phyloP scores from a whole-genome alignment of 345 rosid species.

The Eucalyptus curtisii region DNA sequence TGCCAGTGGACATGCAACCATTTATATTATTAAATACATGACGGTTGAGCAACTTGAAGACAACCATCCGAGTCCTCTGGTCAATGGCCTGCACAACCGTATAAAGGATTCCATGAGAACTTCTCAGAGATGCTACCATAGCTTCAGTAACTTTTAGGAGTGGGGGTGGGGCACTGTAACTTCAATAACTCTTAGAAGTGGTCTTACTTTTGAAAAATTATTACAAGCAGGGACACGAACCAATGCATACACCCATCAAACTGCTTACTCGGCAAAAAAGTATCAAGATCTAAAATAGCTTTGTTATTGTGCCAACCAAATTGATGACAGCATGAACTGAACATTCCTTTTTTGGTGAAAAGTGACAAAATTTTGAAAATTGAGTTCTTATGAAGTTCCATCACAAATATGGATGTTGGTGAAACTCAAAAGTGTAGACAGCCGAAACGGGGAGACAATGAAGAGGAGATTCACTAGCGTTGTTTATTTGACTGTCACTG shows the following conservation, averaged over 20 bases:
- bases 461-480: background rate
- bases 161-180: background rate
- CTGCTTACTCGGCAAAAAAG: background rate
- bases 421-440: background rate
- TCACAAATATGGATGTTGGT: background rate
- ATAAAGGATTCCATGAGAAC: background rate
- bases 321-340: background rate
- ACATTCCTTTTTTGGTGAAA: background rate
- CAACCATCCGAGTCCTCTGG: constrained; percentile 30
- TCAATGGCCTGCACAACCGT: constrained; percentile 62
- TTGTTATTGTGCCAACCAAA: background rate
- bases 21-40: no score
- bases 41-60: background rate
- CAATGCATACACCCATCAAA: background rate
- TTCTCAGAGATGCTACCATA: background rate
- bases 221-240: background rate
- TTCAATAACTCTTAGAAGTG: background rate
- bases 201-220: background rate
- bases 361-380: background rate
- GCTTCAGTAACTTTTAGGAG: background rate
- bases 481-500: fast-evolving
- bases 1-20: background rate
- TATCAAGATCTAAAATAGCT: background rate
- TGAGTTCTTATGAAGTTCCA: background rate
- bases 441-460: background rate